phyloP scores from a whole-genome alignment of 1,139 yeast genomes.

The Geotrichum australiense region DNA sequence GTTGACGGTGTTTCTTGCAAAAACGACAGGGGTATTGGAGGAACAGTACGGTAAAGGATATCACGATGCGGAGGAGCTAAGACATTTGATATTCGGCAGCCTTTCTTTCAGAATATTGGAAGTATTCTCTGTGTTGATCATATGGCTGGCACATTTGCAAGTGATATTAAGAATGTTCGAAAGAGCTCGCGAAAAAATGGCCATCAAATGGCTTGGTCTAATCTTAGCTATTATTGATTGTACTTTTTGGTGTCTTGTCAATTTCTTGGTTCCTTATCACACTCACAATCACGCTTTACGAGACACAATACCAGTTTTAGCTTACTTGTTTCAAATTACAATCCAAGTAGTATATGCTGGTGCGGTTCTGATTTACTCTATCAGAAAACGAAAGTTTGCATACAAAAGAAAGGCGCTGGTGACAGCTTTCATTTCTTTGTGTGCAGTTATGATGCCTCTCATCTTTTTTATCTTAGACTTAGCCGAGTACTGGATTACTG shows the following conservation, averaged over 20 bases:
- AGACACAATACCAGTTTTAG: constrained; percentile 60
- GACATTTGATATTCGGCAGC: constrained; percentile 44
- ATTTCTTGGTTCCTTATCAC: constrained; percentile 27
- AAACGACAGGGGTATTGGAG: constrained; percentile 26
- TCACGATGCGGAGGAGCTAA: constrained; percentile 47
- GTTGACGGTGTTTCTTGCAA: constrained; percentile 29
- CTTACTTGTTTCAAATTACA: constrained; percentile 67
- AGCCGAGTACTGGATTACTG: constrained; percentile 63
- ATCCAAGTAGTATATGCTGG: constrained; percentile 67
- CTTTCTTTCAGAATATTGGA: constrained; percentile 54
- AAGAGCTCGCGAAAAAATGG: constrained; percentile 59
- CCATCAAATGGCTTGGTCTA: constrained; percentile 56
- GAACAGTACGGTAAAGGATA: constrained; percentile 44
- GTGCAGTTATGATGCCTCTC: constrained; percentile 59
- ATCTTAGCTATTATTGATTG: constrained; percentile 42
- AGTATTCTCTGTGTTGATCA: constrained; percentile 51
- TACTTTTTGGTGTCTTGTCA: constrained; percentile 21
- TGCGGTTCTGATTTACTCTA: constrained; percentile 52
- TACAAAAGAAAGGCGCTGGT: constrained; percentile 45
- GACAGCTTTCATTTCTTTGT: constrained; percentile 51
- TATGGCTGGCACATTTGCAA: constrained; percentile 74
- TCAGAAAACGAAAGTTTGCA: constrained; percentile 51
- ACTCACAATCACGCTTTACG: constrained; percentile 36
- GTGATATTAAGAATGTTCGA: constrained; percentile 65
- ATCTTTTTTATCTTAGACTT: constrained; percentile 75